A percentile compares a stretch with the other conserved stretches of the same genome.
phyloP scores from a whole-genome alignment of 164 flowering plant species.

The Dillenia turbinata region DNA sequence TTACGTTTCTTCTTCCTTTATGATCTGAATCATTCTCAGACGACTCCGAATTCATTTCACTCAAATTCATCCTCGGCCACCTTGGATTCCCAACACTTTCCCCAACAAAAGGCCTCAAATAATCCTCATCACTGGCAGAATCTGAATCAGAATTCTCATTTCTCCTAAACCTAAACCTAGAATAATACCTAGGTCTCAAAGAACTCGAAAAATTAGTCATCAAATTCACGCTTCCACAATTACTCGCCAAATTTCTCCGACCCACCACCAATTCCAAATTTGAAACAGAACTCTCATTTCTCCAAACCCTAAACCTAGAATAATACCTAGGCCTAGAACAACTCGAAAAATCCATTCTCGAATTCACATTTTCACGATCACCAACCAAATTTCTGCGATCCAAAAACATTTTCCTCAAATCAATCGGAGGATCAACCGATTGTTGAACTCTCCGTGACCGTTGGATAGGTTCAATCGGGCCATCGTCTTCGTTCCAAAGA shows the following conservation, averaged over 20 bases:
- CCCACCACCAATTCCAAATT: neutral
- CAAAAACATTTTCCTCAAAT: conserved; percentile 30
- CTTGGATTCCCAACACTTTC: conserved; percentile 7
- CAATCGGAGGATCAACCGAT: conserved; percentile 23
- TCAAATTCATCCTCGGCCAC: conserved; percentile 25
- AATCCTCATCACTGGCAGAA: conserved; percentile 10
- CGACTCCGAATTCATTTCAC: conserved; percentile 6
- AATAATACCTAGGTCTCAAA: conserved; percentile 27
- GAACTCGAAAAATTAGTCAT: neutral
- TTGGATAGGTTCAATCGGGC: conserved; percentile 35
- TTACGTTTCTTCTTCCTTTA: conserved; percentile 20
- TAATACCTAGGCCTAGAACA: neutral
- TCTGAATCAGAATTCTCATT: conserved; percentile 46
- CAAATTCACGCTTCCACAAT: neutral
- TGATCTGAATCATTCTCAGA: conserved; percentile 19
- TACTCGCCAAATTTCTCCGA: neutral
- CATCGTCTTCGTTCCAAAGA: conserved; percentile 87
- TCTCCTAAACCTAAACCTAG: conserved; percentile 22
- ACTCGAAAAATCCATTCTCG: neutral
- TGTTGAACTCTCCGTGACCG: neutral
- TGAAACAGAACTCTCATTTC: conserved; percentile 30
- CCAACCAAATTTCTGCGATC: conserved; percentile 11
- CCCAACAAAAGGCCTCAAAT: conserved; percentile 5
- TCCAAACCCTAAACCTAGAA: conserved; percentile 13
- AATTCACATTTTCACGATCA: neutral